These are phyloP conservation scores for Neoboletus brunneissimus DNA, from an alignment of 768 basidiomycete genomes.

Conservation along the genomic window DNA sequence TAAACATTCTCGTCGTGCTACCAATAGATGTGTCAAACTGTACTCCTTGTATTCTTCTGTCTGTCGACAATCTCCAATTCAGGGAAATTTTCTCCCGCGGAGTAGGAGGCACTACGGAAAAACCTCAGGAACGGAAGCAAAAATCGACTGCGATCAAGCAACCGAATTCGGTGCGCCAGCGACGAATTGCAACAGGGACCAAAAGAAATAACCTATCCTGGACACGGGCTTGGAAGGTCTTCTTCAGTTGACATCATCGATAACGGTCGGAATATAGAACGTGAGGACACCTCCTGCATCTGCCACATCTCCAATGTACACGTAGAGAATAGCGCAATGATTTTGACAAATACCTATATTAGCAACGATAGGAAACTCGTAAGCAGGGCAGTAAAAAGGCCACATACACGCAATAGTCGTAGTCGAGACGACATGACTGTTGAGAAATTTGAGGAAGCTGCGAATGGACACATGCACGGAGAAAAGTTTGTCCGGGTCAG, in stretches of 20 bases:
- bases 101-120: not conserved
- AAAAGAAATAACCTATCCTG: not conserved
- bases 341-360: constrained; percentile 71
- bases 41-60: constrained; percentile 1
- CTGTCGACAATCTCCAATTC: not conserved
- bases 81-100: not conserved
- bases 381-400: not conserved
- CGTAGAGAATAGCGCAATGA: constrained; percentile 84
- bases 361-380: not conserved
- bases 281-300: constrained; percentile 84
- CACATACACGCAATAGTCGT: constrained; percentile 81
- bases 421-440: constrained; percentile 74
- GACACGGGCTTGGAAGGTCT: not conserved
- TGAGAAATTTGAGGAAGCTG: constrained; percentile 80
- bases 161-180: not conserved
- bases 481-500: constrained; percentile 57
- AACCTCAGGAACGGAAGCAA: not conserved
- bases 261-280: constrained; percentile 80
- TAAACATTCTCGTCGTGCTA: constrained; percentile 3
- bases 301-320: constrained; percentile 79
- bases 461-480: constrained; percentile 67
- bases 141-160: not conserved
- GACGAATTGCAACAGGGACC: not conserved
- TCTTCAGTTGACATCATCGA: constrained; percentile 47
- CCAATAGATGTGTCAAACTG: constrained; percentile 6